Percentiles rank a stretch among this genome's conserved stretches.
Conservation (phyloP, 371 early-diverging fungal species). For the Circinella minor region DNA sequence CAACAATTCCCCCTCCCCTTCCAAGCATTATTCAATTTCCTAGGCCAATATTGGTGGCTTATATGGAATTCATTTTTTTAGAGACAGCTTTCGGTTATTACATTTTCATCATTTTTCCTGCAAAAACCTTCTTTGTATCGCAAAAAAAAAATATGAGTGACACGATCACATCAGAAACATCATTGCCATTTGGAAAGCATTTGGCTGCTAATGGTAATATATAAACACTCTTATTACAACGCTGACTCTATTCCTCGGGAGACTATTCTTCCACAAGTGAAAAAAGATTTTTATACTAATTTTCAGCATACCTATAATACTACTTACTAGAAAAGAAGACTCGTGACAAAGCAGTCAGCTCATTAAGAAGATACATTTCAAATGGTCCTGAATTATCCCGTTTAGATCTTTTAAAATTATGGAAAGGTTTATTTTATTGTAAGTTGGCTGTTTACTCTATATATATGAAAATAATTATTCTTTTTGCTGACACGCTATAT, state of each 20-base stretch:
- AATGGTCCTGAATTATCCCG: constrained; percentile 60
- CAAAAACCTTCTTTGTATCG: neutral
- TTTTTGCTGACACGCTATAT: neutral
- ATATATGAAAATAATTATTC: too few species aligned
- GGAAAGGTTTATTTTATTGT: constrained; percentile 96
- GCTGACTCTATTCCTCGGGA: too few species aligned
- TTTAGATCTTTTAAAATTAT: constrained; percentile 81
- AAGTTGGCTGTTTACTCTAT: constrained; percentile 29
- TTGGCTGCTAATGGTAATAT: constrained; percentile 33
- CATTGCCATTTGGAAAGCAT: constrained; percentile 28
- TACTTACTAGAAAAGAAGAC: constrained; percentile 73
- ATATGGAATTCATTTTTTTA: neutral
- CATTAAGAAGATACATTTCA: constrained; percentile 67
- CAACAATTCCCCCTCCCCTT: neutral
- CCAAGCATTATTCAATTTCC: neutral
- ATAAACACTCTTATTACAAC: too few species aligned
- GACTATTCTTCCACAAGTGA: neutral
- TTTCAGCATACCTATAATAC: neutral
- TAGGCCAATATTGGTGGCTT: neutral
- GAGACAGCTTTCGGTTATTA: neutral
- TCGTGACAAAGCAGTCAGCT: constrained; percentile 82
- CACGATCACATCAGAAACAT: constrained; percentile 13
- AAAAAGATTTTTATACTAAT: neutral
- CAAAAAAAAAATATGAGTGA: constrained; percentile 3
- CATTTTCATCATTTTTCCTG: constrained; percentile 1